phyloP scores from a whole-genome alignment of 2,329 filamentous ascomycete species.

The Venturia aucupariae region DNA sequence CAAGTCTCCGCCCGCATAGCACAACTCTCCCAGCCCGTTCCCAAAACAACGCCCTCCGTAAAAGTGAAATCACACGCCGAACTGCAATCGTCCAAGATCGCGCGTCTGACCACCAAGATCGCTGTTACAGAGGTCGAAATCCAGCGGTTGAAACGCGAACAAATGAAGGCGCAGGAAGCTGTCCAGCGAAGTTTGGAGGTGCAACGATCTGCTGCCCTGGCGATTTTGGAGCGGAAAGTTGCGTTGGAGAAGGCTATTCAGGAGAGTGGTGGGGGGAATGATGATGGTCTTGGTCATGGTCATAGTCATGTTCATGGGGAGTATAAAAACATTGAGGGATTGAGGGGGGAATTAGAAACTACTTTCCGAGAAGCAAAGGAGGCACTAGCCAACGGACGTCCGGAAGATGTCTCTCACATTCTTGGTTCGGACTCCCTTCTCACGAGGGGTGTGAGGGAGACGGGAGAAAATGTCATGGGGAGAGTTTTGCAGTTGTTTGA shows the following conservation, averaged over 20 bases:
- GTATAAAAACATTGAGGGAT: neutral
- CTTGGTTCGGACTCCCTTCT: neutral
- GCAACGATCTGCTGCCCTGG: neutral
- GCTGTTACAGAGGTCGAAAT: slow-evolving; percentile 11
- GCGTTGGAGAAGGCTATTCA: neutral
- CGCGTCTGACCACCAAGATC: slow-evolving; percentile 12
- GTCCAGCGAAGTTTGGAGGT: neutral
- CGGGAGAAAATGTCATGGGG: neutral
- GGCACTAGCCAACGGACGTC: neutral
- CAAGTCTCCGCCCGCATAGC: slow-evolving; percentile 12
- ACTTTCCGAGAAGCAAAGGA: neutral
- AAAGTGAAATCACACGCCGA: slow-evolving; percentile 12
- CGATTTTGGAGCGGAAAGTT: neutral
- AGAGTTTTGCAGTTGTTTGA: neutral
- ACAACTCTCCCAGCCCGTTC: neutral
- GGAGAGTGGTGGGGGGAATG: neutral
- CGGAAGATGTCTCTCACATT: neutral
- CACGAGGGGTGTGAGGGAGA: neutral
- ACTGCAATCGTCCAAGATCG: slow-evolving; percentile 11
- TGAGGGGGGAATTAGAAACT: neutral
- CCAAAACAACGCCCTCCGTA: neutral
- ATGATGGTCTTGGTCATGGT: neutral
- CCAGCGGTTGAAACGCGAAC: slow-evolving; percentile 6
- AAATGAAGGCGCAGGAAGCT: neutral
- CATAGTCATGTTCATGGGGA: no score